Evolutionary conservation across 768 basidiomycete species (phyloP).

Genomic region (Suillus decipiens): DNA sequence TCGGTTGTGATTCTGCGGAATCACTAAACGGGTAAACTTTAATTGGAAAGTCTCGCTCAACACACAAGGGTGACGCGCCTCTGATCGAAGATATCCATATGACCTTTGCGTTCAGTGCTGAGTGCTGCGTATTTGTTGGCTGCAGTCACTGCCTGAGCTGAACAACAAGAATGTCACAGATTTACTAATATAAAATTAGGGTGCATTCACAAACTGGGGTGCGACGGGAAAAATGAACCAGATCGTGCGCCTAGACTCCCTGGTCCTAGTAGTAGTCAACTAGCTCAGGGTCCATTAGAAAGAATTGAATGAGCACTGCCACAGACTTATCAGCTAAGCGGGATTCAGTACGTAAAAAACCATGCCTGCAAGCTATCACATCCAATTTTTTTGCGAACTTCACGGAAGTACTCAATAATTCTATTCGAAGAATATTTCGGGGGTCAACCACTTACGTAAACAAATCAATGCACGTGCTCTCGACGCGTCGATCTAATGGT

Average conservation of each 20-base stretch:
- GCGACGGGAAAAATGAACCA: not conserved
- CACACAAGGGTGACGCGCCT: conserved; percentile 37
- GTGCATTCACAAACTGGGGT: not conserved
- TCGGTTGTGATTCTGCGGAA: conserved; percentile 52
- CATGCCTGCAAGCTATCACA: too few relatives aligned
- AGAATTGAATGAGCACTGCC: not conserved
- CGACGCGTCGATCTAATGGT: conserved; percentile 23
- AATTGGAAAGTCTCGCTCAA: conserved; percentile 17
- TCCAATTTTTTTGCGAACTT: too few relatives aligned
- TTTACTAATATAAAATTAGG: not conserved
- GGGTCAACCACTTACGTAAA: conserved; percentile 1
- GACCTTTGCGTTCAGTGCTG: not conserved
- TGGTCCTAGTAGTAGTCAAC: not conserved
- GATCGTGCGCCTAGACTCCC: not conserved
- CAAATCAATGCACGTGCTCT: conserved; percentile 35
- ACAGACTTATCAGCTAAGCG: not conserved
- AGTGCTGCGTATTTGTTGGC: not conserved
- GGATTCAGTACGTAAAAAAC: not conserved
- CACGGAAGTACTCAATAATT: too few relatives aligned
- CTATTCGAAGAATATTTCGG: too few relatives aligned
- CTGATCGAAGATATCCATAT: conserved; percentile 39
- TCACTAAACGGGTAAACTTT: conserved; percentile 36
- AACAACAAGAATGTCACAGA: not conserved
- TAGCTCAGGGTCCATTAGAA: conserved; percentile 14
- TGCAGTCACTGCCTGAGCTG: not conserved